Conservation (phyloP, 257 asterid species). For the Penstemon barbatus region DNA sequence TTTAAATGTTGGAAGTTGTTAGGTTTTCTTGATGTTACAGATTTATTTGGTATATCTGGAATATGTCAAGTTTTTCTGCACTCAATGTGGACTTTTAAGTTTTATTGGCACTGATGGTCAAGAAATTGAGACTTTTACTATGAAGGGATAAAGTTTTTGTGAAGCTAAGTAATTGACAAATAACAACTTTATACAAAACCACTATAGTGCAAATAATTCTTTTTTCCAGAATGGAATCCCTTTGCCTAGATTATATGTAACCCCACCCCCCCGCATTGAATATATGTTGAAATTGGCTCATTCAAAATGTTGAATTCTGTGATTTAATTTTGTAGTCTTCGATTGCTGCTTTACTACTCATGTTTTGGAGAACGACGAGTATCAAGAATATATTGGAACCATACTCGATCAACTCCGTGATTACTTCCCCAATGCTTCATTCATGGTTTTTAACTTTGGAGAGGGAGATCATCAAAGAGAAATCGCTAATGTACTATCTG, state of each 20-base stretch:
- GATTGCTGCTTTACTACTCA: conserved; percentile 63
- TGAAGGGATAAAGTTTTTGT: too few relatives aligned
- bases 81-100: too few relatives aligned
- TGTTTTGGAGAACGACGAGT: conserved; percentile 39
- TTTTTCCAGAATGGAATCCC: neutral
- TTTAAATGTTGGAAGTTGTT: conserved; percentile 5
- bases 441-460: conserved; percentile 59
- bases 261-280: neutral
- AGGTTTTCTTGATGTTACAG: conserved; percentile 18
- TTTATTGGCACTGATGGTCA: too few relatives aligned
- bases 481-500: conserved; percentile 35
- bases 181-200: neutral
- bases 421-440: conserved; percentile 55
- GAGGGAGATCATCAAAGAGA: conserved; percentile 42
- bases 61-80: neutral
- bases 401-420: conserved; percentile 52
- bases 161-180: too few relatives aligned
- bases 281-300: conserved; percentile 16
- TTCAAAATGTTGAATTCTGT: conserved; percentile 11
- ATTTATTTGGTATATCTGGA: conserved; percentile 6
- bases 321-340: conserved; percentile 48
- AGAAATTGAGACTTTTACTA: too few relatives aligned
- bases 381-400: conserved; percentile 39
- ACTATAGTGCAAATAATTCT: neutral
- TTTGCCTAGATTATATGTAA: too few relatives aligned